Evolutionary conservation across 169 alveolate species (phyloP).

Genomic region (Babesia caballi): DNA sequence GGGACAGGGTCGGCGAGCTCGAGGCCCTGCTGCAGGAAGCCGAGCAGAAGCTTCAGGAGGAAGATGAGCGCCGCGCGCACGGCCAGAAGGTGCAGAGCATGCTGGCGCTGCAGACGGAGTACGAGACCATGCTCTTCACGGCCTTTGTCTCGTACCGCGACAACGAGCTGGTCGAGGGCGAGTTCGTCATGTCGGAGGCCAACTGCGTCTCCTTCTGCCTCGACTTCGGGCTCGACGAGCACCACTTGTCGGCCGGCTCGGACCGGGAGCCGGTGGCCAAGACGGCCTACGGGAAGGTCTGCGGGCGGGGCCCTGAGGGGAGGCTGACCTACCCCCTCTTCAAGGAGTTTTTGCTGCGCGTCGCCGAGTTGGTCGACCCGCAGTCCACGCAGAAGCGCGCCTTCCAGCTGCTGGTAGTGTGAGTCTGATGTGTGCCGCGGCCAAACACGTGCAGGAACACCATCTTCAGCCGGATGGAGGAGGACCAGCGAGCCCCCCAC

Average conservation of each 20-base stretch:
- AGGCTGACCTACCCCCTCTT: conserved; percentile 34
- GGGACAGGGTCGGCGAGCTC: not conserved
- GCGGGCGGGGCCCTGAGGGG: conserved; percentile 12
- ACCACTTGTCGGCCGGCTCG: conserved; percentile 1
- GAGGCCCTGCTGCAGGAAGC: not conserved
- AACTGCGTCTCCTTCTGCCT: conserved; percentile 41
- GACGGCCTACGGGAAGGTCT: conserved; percentile 22
- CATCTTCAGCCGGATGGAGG: conserved; percentile 7
- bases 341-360: conserved; percentile 52
- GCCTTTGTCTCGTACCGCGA: conserved; percentile 31
- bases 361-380: conserved; percentile 42
- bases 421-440: not conserved
- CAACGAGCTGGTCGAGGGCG: conserved; percentile 39
- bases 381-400: conserved; percentile 50
- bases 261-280: conserved; percentile 46
- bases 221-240: conserved; percentile 51
- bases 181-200: conserved; percentile 54
- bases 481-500: not conserved
- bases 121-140: conserved; percentile 49
- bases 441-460: conserved; percentile 7
- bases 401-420: conserved; percentile 48
- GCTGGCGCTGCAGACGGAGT: conserved; percentile 35
- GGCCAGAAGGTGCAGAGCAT: conserved; percentile 14
- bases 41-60: conserved; percentile 3
- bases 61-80: not conserved